A percentile compares a stretch with the other conserved stretches of the same genome.
These are phyloP conservation scores for Hypholoma sublateritium DNA, from an alignment of 768 basidiomycete species.

Conservation along the genomic window DNA sequence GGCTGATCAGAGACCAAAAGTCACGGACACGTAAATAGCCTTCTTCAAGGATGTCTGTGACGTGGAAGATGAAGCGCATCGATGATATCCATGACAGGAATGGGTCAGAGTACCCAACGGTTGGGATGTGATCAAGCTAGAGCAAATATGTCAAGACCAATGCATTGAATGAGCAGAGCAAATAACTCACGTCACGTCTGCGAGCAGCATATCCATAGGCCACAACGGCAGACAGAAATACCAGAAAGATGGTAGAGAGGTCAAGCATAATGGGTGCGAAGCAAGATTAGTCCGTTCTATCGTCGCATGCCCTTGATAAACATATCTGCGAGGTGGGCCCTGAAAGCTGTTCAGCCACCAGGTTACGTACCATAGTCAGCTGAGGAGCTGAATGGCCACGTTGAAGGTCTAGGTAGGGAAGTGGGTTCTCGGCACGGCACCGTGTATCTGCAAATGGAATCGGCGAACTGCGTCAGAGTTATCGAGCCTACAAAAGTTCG, in stretches of 20 bases:
- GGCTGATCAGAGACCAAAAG: no score
- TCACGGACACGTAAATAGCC: constrained; percentile 31
- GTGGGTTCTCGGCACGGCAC: no score
- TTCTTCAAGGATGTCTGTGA: constrained; percentile 26
- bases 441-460: no score
- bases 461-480: no score
- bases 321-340: no score
- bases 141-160: background rate
- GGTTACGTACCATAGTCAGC: no score
- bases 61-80: constrained; percentile 22
- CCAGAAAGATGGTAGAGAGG: background rate
- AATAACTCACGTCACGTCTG: constrained; percentile 5
- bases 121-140: constrained; percentile 30
- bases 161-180: background rate
- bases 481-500: no score
- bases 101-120: constrained; percentile 33
- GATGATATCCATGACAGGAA: constrained; percentile 32
- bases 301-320: no score
- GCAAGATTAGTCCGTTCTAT: background rate
- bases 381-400: no score
- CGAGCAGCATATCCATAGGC: background rate
- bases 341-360: no score
- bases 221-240: background rate
- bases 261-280: background rate
- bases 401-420: no score